A percentile compares a stretch with the other conserved stretches of the same genome.
Evolutionary conservation across 73 alveolate genomes (phyloP).

Genomic region (Tetrahymena malaccensis): DNA sequence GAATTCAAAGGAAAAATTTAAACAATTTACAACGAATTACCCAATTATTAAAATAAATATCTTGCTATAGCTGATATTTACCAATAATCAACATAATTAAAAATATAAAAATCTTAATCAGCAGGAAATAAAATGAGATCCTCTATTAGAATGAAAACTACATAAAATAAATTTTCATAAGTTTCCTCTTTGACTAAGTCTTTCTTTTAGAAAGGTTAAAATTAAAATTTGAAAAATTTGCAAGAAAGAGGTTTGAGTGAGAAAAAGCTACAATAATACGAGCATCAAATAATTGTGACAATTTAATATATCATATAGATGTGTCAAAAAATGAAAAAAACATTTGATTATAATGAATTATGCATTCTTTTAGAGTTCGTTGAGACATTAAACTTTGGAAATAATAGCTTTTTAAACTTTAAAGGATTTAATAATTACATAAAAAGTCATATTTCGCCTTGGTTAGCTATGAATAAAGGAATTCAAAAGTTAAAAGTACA

Average conservation of each 20-base stretch:
- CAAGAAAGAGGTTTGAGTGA: neutral
- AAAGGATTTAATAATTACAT: neutral
- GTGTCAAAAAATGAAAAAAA: neutral
- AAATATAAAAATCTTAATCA: neutral
- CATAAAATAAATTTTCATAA: neutral
- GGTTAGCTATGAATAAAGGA: neutral
- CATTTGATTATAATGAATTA: neutral
- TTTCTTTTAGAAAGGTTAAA: neutral
- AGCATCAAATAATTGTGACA: neutral
- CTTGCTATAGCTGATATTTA: neutral
- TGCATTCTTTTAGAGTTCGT: neutral
- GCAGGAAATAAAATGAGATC: neutral
- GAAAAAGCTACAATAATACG: neutral
- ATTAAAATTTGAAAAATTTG: neutral
- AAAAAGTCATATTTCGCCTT: neutral
- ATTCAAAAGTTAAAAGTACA: neutral
- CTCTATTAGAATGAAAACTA: neutral
- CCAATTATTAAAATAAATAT: neutral
- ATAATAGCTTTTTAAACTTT: neutral
- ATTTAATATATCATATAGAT: neutral
- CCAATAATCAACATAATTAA: neutral
- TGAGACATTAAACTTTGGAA: neutral
- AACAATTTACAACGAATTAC: neutral
- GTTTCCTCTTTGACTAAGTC: neutral
- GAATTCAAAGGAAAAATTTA: neutral